Percentiles rank a stretch among this genome's conserved stretches.
These are phyloP conservation scores for Debaryomyces fabryi DNA, from an alignment of 1,139 yeast genomes.

Conservation along the genomic window DNA sequence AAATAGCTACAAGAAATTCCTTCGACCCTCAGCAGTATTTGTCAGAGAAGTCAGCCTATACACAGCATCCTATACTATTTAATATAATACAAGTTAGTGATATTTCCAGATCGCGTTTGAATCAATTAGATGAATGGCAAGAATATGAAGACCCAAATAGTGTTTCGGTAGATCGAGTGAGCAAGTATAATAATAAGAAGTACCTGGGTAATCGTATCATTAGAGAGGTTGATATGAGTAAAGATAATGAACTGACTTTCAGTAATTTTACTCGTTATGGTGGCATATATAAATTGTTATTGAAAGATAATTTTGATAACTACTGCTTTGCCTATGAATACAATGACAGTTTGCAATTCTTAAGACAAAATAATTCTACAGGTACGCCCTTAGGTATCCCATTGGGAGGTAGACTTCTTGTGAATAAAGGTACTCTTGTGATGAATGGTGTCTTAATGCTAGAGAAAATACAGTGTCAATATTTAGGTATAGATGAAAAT, in stretches of 20 bases:
- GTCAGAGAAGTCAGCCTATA: constrained; percentile 13
- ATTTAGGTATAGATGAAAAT: constrained; percentile 33
- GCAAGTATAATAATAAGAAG: constrained; percentile 17
- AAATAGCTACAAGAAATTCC: not conserved
- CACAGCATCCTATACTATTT: constrained; percentile 26
- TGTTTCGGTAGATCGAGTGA: constrained; percentile 42
- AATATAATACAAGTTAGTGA: constrained; percentile 38
- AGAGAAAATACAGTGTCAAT: constrained; percentile 32
- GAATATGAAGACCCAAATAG: constrained; percentile 42
- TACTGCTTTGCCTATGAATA: constrained; percentile 44
- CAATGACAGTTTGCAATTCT: constrained; percentile 38
- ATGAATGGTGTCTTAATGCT: constrained; percentile 40
- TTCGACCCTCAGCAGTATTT: constrained; percentile 23
- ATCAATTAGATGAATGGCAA: constrained; percentile 45
- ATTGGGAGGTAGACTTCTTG: constrained; percentile 42
- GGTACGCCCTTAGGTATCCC: constrained; percentile 37
- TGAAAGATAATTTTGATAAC: constrained; percentile 35
- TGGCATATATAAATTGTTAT: constrained; percentile 35
- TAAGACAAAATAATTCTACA: constrained; percentile 22
- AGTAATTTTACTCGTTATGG: constrained; percentile 2
- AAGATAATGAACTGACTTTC: constrained; percentile 14
- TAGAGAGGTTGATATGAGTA: constrained; percentile 36
- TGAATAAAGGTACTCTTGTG: constrained; percentile 35
- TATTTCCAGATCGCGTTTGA: constrained; percentile 37
- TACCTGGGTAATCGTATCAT: constrained; percentile 24